Evolutionary conservation across 2,329 filamentous ascomycete genomes (phyloP).

Genomic region (Alternaria brassicae): DNA sequence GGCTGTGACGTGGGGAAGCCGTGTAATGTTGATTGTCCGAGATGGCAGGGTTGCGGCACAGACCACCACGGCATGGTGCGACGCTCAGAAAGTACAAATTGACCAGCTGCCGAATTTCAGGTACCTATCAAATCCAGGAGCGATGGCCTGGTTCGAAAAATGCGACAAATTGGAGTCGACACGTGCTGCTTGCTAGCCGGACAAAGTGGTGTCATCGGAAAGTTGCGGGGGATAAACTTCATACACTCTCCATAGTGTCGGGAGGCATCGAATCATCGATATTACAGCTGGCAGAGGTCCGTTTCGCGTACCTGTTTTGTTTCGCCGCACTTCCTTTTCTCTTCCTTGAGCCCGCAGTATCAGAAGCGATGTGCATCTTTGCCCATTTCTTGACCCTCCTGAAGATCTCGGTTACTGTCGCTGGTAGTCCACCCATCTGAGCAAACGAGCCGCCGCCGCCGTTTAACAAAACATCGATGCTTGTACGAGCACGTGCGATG

Average conservation of each 20-base stretch:
- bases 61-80: constrained; percentile 31
- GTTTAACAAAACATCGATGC: constrained; percentile 70
- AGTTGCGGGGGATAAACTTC: constrained; percentile 3
- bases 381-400: constrained; percentile 77
- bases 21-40: constrained; percentile 11
- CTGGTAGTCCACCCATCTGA: constrained; percentile 44
- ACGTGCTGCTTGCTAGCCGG: constrained; percentile 10
- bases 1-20: background rate
- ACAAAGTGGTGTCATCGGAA: background rate
- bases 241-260: constrained; percentile 41
- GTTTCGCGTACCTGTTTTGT: constrained; percentile 18
- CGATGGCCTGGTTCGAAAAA: background rate
- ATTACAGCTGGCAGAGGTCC: constrained; percentile 9
- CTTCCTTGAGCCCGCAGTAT: constrained; percentile 23
- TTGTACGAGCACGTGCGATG: constrained; percentile 71
- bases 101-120: constrained; percentile 34
- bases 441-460: constrained; percentile 60
- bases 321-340: constrained; percentile 23
- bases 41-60: constrained; percentile 35
- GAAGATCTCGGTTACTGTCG: constrained; percentile 68
- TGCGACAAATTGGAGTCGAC: background rate
- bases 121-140: constrained; percentile 9
- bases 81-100: constrained; percentile 17
- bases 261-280: constrained; percentile 38
- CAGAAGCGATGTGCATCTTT: constrained; percentile 67